phyloP scores from a whole-genome alignment of 2,329 filamentous ascomycete species.

The Arthrinium phaeospermum region DNA sequence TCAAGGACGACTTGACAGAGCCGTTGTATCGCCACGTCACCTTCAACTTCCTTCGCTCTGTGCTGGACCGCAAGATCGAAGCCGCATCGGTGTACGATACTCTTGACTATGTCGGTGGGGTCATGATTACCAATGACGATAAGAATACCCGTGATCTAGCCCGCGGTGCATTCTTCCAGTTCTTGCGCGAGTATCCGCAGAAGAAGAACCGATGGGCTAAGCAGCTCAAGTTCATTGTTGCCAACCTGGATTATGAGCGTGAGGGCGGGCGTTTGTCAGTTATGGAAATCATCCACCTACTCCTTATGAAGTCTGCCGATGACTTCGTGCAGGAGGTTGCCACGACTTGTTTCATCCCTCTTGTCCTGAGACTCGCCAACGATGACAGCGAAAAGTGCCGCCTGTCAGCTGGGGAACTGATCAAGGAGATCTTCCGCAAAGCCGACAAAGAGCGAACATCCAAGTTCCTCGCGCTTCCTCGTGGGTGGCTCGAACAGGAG shows the following conservation, averaged over 20 bases:
- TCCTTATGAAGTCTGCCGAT: slow-evolving; percentile 84
- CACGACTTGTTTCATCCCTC: slow-evolving; percentile 80
- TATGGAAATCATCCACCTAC: slow-evolving; percentile 85
- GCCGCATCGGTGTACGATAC: slow-evolving; percentile 90
- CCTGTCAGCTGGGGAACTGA: slow-evolving; percentile 77
- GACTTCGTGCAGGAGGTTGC: slow-evolving; percentile 84
- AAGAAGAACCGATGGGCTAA: slow-evolving; percentile 87
- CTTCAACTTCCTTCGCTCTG: slow-evolving; percentile 90
- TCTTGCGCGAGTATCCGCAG: slow-evolving; percentile 93
- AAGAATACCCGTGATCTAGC: slow-evolving; percentile 86
- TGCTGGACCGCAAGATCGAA: slow-evolving; percentile 84
- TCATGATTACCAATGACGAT: slow-evolving; percentile 97
- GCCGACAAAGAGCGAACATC: slow-evolving; percentile 75
- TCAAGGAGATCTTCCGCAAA: slow-evolving; percentile 81
- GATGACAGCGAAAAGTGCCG: slow-evolving; percentile 88
- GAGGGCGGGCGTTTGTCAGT: slow-evolving; percentile 89
- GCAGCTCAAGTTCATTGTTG: slow-evolving; percentile 85
- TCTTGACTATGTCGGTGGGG: slow-evolving; percentile 83
- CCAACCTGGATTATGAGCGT: slow-evolving; percentile 89
- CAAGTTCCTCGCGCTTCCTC: slow-evolving; percentile 73
- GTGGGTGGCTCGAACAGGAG: slow-evolving; percentile 77
- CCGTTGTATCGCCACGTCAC: slow-evolving; percentile 90
- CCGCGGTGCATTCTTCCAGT: slow-evolving; percentile 89
- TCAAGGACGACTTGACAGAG: slow-evolving; percentile 90
- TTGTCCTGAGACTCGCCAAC: slow-evolving; percentile 85